Evolutionary conservation across 139 green algal genomes (phyloP).

Genomic region (Micractinium sp.): DNA sequence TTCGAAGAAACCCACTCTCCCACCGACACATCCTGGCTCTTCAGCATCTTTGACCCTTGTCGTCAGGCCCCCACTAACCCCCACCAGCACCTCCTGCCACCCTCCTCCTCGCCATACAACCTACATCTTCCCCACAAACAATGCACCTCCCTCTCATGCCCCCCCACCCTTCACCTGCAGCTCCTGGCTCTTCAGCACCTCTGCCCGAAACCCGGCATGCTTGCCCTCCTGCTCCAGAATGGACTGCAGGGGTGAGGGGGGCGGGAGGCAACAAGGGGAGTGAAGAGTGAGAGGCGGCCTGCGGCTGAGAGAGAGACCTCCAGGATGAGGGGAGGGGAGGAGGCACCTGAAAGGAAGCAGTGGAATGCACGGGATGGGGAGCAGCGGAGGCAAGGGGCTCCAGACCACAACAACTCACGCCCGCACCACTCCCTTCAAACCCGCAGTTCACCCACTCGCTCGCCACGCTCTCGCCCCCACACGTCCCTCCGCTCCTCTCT

Average conservation of each 20-base stretch:
- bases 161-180: constrained; percentile 49
- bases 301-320: neutral
- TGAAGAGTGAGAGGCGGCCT: neutral
- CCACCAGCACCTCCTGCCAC: no score
- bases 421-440: no score
- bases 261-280: neutral
- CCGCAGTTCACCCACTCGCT: no score
- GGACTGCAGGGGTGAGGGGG: constrained; percentile 43
- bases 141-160: neutral
- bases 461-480: no score
- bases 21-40: neutral
- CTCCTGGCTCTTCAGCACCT: constrained; percentile 84
- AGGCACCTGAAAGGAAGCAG: neutral
- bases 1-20: no score
- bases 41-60: neutral
- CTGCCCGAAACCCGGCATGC: constrained; percentile 76
- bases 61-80: no score
- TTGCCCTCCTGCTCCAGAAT: constrained; percentile 75
- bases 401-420: no score
- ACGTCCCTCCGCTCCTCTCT: no score
- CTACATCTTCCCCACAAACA: neutral
- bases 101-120: no score
- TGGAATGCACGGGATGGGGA: no score
- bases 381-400: no score
- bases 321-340: neutral